Conservation (phyloP, 2,329 filamentous ascomycete genomes). For the Aaosphaeria pasadenensis region DNA sequence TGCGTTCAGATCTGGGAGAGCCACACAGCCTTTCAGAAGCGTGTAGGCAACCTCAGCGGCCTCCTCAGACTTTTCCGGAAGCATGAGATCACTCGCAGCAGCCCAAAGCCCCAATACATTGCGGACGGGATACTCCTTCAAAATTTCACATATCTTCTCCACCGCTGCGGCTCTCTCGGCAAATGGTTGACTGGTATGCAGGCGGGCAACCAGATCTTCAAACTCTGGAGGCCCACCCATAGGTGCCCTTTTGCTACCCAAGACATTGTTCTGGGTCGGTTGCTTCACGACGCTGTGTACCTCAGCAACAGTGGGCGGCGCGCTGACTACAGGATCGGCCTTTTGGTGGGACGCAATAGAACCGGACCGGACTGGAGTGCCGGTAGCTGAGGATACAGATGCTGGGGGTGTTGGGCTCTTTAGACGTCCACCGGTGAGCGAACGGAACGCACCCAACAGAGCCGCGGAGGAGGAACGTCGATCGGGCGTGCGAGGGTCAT, state of each 20-base stretch:
- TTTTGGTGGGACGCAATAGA: constrained; percentile 19
- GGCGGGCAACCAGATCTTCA: constrained; percentile 25
- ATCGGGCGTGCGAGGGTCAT: constrained; percentile 37
- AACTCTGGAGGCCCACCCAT: constrained; percentile 38
- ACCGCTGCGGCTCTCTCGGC: constrained; percentile 29
- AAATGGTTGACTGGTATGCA: constrained; percentile 22
- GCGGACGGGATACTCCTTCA: constrained; percentile 33
- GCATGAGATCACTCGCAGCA: constrained; percentile 35
- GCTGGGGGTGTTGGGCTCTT: constrained; percentile 31
- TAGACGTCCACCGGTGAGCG: constrained; percentile 33
- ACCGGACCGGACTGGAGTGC: constrained; percentile 27
- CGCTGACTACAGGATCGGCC: constrained; percentile 18
- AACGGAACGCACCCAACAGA: constrained; percentile 37
- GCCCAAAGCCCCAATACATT: constrained; percentile 38
- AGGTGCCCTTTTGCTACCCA: constrained; percentile 2
- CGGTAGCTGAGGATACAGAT: constrained; percentile 26
- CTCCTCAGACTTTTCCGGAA: constrained; percentile 29
- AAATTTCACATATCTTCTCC: constrained; percentile 30
- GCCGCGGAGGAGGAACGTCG: constrained; percentile 36
- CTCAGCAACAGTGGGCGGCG: constrained; percentile 8
- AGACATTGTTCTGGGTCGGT: constrained; percentile 9
- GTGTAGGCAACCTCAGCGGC: constrained; percentile 32
- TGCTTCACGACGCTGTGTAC: constrained; percentile 19
- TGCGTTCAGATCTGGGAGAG: constrained; percentile 28
- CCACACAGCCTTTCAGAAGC: constrained; percentile 33